Conservation (phyloP, 2,329 filamentous ascomycete genomes). For the Colletotrichum destructivum region DNA sequence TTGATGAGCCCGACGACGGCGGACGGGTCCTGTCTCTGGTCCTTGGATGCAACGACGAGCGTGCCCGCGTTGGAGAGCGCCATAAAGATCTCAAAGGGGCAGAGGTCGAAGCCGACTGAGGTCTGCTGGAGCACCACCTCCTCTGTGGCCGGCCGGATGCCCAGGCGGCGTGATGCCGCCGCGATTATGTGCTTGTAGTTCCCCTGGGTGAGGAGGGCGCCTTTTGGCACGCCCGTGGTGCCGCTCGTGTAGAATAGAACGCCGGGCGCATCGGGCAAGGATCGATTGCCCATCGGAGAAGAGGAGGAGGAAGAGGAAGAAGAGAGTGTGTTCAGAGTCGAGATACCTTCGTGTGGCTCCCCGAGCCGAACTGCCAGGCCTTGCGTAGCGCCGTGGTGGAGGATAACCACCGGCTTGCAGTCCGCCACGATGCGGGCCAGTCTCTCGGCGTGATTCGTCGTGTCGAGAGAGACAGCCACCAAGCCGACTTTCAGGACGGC, state of each 20-base stretch:
- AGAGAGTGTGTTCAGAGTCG: not conserved
- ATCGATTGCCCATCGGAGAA: no score
- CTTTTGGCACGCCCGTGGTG: slow-evolving; percentile 57
- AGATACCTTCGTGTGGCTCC: fast-evolving
- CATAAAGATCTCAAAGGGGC: slow-evolving; percentile 54
- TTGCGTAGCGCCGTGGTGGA: not conserved
- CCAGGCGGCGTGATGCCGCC: slow-evolving; percentile 32
- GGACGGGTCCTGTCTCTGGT: slow-evolving; percentile 52
- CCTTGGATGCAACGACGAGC: slow-evolving; percentile 53
- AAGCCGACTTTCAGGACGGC: slow-evolving; percentile 58
- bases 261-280: slow-evolving; percentile 37
- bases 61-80: slow-evolving; percentile 55
- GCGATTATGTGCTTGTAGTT: slow-evolving; percentile 49
- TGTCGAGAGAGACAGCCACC: slow-evolving; percentile 55
- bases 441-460: slow-evolving; percentile 14
- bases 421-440: not conserved
- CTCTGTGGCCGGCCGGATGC: slow-evolving; percentile 26
- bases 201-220: slow-evolving; percentile 53
- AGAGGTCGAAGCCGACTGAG: slow-evolving; percentile 59
- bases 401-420: slow-evolving; percentile 4
- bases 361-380: not conserved
- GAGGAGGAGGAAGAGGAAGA: no score
- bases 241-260: slow-evolving; percentile 54
- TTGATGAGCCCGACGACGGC: slow-evolving; percentile 54
- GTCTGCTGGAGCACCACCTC: slow-evolving; percentile 57